Evolutionary conservation across 2,329 filamentous ascomycete species (phyloP).

Genomic region (Rhinocladiella similis): DNA sequence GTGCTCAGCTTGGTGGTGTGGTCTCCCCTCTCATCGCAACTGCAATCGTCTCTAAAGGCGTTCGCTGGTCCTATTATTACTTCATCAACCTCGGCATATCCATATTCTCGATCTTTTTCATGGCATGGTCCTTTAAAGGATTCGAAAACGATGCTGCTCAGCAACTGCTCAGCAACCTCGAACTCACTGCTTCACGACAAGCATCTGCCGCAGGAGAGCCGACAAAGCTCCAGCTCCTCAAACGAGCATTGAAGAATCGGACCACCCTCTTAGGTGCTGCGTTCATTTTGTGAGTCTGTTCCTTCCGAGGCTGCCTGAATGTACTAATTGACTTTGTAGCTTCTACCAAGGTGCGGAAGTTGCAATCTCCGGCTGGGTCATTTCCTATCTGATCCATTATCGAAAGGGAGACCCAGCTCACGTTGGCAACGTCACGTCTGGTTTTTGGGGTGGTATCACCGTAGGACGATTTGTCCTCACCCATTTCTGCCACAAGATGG

Average conservation of each 20-base stretch:
- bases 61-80: constrained; percentile 73
- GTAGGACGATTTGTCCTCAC: constrained; percentile 72
- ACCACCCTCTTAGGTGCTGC: constrained; percentile 72
- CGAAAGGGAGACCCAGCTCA: constrained; percentile 67
- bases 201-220: constrained; percentile 31
- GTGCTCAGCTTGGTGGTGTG: constrained; percentile 54
- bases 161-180: constrained; percentile 45
- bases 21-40: constrained; percentile 73
- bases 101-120: constrained; percentile 57
- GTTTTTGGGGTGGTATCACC: constrained; percentile 71
- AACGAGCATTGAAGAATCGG: constrained; percentile 50
- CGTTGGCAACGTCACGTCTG: constrained; percentile 73
- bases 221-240: constrained; percentile 41
- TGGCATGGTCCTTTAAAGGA: constrained; percentile 67
- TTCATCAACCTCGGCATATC: constrained; percentile 63
- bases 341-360: constrained; percentile 85
- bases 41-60: constrained; percentile 62
- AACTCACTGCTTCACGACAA: constrained; percentile 42
- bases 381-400: constrained; percentile 75
- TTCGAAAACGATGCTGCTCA: constrained; percentile 63
- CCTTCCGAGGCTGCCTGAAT: neutral
- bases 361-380: constrained; percentile 81
- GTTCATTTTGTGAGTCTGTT: constrained; percentile 65
- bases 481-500: constrained; percentile 64
- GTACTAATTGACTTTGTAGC: constrained; percentile 14